phyloP scores from a whole-genome alignment of 192 early-diverging fungal species.

The Rhizoclosmatium sp. region DNA sequence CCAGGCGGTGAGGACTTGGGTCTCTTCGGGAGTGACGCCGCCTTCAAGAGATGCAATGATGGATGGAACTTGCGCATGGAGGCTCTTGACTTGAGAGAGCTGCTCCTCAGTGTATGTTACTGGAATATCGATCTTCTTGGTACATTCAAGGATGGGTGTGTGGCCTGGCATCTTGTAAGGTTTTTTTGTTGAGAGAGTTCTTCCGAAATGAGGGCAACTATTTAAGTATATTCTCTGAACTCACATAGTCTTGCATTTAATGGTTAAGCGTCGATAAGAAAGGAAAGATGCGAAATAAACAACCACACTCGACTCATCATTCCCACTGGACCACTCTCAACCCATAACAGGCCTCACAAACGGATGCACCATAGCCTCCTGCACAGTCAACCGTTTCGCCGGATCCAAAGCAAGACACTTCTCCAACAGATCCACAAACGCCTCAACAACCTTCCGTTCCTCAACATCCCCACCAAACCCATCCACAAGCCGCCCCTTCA shows the following conservation, averaged over 20 bases:
- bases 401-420: slow-evolving; percentile 82
- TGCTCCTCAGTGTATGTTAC: neutral
- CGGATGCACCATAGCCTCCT: slow-evolving; percentile 87
- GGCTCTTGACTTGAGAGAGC: neutral
- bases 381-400: slow-evolving; percentile 85
- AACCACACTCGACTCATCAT: too few relatives aligned
- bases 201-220: too few relatives aligned
- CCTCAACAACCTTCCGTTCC: slow-evolving; percentile 64
- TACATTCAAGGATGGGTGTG: neutral
- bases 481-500: slow-evolving; percentile 72
- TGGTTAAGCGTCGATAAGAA: too few relatives aligned
- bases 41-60: neutral
- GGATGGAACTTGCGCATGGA: neutral
- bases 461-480: slow-evolving; percentile 57
- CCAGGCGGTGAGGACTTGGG: neutral
- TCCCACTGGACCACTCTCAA: too few relatives aligned
- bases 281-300: too few relatives aligned
- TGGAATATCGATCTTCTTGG: neutral
- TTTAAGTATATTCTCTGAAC: too few relatives aligned
- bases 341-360: slow-evolving; percentile 55
- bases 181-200: too few relatives aligned
- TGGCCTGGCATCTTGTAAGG: too few relatives aligned
- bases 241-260: too few relatives aligned
- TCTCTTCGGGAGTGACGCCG: neutral
- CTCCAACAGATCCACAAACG: slow-evolving; percentile 89